Evolutionary conservation across 2,329 filamentous ascomycete species (phyloP), one percentile per base, ranked within the genome.

Genomic region (Raffaelea albimanens): DNA sequence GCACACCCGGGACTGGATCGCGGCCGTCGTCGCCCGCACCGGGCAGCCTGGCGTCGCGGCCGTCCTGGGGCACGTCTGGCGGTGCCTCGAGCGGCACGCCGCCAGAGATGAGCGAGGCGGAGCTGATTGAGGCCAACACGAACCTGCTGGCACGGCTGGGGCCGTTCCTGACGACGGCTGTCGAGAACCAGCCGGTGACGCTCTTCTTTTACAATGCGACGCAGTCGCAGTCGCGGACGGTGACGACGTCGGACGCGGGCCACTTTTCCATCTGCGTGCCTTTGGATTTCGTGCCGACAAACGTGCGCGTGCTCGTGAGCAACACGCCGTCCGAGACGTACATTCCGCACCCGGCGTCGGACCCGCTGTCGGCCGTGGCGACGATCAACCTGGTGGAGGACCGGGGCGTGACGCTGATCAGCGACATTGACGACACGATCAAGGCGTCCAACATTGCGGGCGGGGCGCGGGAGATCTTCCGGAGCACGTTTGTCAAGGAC

Each of bases 341-440:
- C 25, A 21, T 5, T 22, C 25, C 25, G 25, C 25, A 29, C 7
- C 14, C 34, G 14, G 14, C 18, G 8, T n/a, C 45, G 4, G 89
- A 96, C 59, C 77, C 83, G 49, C 71, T 98, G 3, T 95, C 90
- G 16, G 83, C 82, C 0, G 87, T 84, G 2, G 85, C 93, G 53
- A 76, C 86, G 47, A 75, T 98, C 40, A 73, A 80, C 38, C 70
- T 97, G 44, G 89, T 85, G 4, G 84, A 91, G 50, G 78, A 85
- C 0, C 72, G 70, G 20, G 93, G 93, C 38, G 78, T 98, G 52
- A 97, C 90, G 63, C 61, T 98, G 50, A 97, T 98, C 62, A 97
- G 88, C 61, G 93, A 98, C 61, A 93, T 98, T 53, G 93, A 98
- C 59, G 93, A 98, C 64, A 98, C 93, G 0, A 83, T 98, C 61